These are phyloP conservation scores for Podospora pseudopauciseta DNA, from an alignment of 495 filamentous ascomycete species.

Conservation along the genomic window DNA sequence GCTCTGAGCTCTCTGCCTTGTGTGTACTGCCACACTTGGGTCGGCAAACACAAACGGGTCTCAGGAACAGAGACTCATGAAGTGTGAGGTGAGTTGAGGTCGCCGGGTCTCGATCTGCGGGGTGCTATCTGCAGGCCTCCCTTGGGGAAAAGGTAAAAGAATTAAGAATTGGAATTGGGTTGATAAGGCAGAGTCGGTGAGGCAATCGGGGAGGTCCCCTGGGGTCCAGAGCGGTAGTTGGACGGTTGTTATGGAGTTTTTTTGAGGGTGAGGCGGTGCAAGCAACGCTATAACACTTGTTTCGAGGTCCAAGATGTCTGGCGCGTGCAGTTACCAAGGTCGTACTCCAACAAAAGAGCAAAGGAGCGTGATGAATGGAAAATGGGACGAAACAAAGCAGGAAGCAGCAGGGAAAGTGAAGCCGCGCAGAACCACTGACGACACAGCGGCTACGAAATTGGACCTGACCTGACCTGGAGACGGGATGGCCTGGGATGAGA, in stretches of 20 bases:
- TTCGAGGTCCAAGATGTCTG: background rate
- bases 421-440: background rate
- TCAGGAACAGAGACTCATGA: constrained; percentile 10
- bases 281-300: background rate
- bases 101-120: constrained; percentile 6
- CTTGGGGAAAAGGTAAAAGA: background rate
- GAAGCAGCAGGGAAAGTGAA: background rate
- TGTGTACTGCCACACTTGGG: constrained; percentile 17
- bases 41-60: constrained; percentile 3
- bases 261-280: background rate
- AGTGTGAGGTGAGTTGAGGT: constrained; percentile 2
- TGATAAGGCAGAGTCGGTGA: background rate
- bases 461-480: background rate
- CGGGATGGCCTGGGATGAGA: background rate
- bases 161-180: background rate
- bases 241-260: background rate
- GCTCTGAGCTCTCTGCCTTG: constrained; percentile 13
- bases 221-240: background rate
- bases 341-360: background rate
- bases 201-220: background rate
- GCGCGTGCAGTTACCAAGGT: background rate
- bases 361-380: constrained; percentile 1
- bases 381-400: background rate
- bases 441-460: background rate
- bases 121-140: background rate